Evolutionary conservation across 306 rosid species (phyloP), one percentile per base, ranked within the genome.

Genomic region (Dalbergia oliveri): DNA sequence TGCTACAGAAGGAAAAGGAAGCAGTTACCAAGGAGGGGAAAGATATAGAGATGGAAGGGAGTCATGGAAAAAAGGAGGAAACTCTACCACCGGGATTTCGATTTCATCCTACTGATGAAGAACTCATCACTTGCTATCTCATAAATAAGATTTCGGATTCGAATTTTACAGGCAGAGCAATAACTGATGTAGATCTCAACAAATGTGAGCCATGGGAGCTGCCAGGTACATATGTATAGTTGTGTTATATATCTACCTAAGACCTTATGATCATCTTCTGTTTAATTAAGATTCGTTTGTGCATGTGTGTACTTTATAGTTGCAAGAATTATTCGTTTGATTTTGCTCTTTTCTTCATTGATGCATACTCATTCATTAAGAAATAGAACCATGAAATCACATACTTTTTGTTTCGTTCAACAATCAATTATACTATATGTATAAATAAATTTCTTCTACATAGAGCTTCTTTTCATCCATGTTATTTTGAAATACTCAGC

Each of bases 141-240:
- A 33, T 94, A 5, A 93, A 89, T 79, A 94, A 94, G 90, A 88
- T 94, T 16, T 77, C 93, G 3, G 97, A 94, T 85, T 54, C 94
- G 51, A 75, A 37, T 66, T 94, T 93, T 69, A 86, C 97, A 9
- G 95, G 85, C 8, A 88, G 80, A 64, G 99, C 99, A 8, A 62
- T 94, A 15, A 86, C 86, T 18, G 99, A 94, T 73, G 94, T 94
- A 35, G 97, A 94, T 86, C 99, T 95, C 86, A 95, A 93, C 84
- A 95, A 95, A 66, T 90, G 87, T 49, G 99, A 95, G 70, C 99
- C 99, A 4, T 95, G 99, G 97, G 99, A 95, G n/a, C 97, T 95
- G 4, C 99, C 99, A 69, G 99, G 99, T 95, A 69, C 70, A 4
- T 50, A 31, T 6, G 13, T 10, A 49, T 49, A 7, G n/a, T 5